Conservation (phyloP, 192 early-diverging fungal genomes). For the Coemansia sp. region DNA sequence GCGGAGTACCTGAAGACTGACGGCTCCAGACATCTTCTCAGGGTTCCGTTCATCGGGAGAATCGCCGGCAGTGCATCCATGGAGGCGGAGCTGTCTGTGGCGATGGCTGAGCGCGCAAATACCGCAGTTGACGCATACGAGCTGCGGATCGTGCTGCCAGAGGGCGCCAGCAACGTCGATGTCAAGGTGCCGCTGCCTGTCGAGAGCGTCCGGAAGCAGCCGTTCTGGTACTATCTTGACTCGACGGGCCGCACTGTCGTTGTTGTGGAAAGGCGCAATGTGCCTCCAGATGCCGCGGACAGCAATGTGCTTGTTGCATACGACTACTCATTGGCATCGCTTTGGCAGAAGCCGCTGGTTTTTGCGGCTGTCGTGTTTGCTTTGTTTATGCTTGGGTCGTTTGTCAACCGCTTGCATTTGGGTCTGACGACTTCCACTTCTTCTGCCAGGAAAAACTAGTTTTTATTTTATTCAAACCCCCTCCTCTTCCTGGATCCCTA, state of each 20-base stretch:
- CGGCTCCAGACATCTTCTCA: conserved; percentile 61
- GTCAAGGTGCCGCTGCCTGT: conserved; percentile 69
- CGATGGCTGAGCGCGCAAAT: conserved; percentile 69
- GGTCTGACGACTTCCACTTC: conserved; percentile 28
- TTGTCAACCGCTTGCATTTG: conserved; percentile 61
- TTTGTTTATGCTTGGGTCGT: conserved; percentile 61
- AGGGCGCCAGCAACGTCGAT: conserved; percentile 81
- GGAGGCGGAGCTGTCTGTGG: conserved; percentile 64
- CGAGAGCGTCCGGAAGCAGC: conserved; percentile 56
- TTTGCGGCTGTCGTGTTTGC: conserved; percentile 56
- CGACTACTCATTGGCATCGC: conserved; percentile 37
- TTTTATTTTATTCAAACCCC: no score
- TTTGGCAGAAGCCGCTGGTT: conserved; percentile 68
- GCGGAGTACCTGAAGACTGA: conserved; percentile 61
- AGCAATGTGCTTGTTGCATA: conserved; percentile 62
- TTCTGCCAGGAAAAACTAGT: background rate
- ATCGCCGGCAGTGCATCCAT: conserved; percentile 68
- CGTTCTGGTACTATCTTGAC: conserved; percentile 85
- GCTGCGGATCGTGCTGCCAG: conserved; percentile 83
- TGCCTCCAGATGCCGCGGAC: conserved; percentile 70
- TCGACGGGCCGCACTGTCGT: conserved; percentile 86
- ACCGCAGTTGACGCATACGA: conserved; percentile 66
- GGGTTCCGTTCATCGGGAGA: conserved; percentile 69
- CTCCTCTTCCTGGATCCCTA: no score
- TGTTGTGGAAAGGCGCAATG: conserved; percentile 66